Base-by-base conservation (phyloP, 306 rosid species). In the Rosa persica region DNA sequence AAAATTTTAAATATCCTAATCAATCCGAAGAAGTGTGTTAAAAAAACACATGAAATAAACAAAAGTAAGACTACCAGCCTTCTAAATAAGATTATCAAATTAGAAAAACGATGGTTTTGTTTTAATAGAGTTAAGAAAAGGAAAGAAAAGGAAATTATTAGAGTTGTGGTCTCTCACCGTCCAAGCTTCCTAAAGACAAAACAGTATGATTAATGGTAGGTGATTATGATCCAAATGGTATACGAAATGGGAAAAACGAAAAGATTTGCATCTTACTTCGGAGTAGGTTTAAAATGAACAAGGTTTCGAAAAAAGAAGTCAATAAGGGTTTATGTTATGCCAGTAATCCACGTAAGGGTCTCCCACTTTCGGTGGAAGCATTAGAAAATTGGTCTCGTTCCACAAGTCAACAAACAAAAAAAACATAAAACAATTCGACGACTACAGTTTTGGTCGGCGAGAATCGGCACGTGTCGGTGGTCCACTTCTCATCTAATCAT, bases 401-500 rank as follows among this genome's bases (percentile, higher is more conserved):
- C 65, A 65, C 83, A 74, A 86, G 96, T 91, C 98, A 93, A 89
- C 89, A 75, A 64, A 62, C 20, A 11, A 55, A 12, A 5, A 13
- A n/a, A 62, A 57, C 48, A 80, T 68, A 86, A 64, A 61, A 76
- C 82, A 68, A 62, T 27, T 27, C 8, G 19, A 27, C 8, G 40
- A 62, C 67, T 15, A 13, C 11, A 11, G 3, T 11, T 25, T 62
- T 64, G 87, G 97, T 83, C 98, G 98, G 98, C 82, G 85, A 36
- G 23, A 84, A 85, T 84, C 86, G 96, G 87, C 96, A 93, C 90
- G 89, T 87, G 92, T 83, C 93, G 88, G 90, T 80, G 88, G 81
- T 85, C 90, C 89, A 81, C 82, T 20, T 54, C 70, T 30, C 34
- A 5, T 44, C 71, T 54, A 81, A 72, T 83, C 84, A 82, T 85